These are phyloP conservation scores for Rhizodiscina lignyota DNA, from an alignment of 495 filamentous ascomycete genomes.

Conservation along the genomic window DNA sequence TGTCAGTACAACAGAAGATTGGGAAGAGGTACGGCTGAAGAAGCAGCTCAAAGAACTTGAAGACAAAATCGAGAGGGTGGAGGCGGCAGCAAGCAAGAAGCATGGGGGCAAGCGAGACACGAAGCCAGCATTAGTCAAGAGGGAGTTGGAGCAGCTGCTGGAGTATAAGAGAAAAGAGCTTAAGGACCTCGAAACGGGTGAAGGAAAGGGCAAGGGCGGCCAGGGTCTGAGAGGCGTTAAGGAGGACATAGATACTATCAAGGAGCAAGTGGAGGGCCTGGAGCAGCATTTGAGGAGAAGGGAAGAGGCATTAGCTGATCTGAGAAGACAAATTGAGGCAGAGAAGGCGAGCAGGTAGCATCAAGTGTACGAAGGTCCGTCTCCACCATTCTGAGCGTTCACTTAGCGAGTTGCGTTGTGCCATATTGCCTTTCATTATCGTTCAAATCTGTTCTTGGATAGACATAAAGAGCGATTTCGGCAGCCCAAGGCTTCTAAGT, in stretches of 20 bases:
- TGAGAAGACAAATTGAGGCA: conserved; percentile 39
- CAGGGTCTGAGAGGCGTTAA: conserved; percentile 32
- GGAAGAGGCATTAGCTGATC: conserved; percentile 37
- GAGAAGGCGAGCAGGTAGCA: conserved; percentile 27
- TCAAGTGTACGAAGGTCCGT: too few species aligned
- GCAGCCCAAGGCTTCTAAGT: too few species aligned
- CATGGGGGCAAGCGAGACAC: conserved; percentile 39
- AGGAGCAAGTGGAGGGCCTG: conserved; percentile 28
- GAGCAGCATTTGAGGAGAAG: conserved; percentile 22
- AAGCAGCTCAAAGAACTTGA: conserved; percentile 82
- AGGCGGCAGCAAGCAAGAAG: conserved; percentile 39
- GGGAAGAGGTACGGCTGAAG: conserved; percentile 92
- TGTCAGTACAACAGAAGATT: conserved; percentile 56
- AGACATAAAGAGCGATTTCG: too few species aligned
- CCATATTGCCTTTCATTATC: too few species aligned
- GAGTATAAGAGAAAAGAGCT: conserved; percentile 59
- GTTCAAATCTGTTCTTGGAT: too few species aligned
- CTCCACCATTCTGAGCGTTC: too few species aligned
- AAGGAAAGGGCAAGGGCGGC: conserved; percentile 14
- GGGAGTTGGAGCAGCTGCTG: conserved; percentile 80
- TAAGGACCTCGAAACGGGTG: conserved; percentile 26
- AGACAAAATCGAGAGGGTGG: conserved; percentile 60
- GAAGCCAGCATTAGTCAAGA: conserved; percentile 72
- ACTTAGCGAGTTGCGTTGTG: too few species aligned
- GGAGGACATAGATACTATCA: conserved; percentile 25